Conservation (phyloP, 306 rosid species). For the Begonia masoniana region DNA sequence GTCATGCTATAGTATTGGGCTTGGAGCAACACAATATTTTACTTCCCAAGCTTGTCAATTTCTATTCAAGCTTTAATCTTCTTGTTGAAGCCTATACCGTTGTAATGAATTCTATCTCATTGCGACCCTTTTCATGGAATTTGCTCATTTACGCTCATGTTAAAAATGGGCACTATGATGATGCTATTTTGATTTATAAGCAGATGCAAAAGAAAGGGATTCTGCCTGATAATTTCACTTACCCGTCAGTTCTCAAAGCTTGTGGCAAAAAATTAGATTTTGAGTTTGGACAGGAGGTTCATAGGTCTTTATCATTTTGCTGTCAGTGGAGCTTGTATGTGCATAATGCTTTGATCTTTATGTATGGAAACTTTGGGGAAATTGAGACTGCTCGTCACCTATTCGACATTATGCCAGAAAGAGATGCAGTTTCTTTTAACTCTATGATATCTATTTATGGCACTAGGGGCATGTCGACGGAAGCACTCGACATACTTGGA, state of each 20-base stretch:
- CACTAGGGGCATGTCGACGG: constrained; percentile 53
- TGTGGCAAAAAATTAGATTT: constrained; percentile 57
- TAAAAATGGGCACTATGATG: constrained; percentile 6
- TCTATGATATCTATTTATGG: constrained; percentile 65
- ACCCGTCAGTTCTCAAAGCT: constrained; percentile 75
- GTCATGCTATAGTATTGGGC: constrained; percentile 38
- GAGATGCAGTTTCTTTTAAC: constrained; percentile 77
- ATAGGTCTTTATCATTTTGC: constrained; percentile 35
- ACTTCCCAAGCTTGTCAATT: constrained; percentile 52
- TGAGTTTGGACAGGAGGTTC: constrained; percentile 51
- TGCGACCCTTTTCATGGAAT: constrained; percentile 72
- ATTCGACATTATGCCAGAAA: constrained; percentile 55
- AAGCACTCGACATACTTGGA: constrained; percentile 47
- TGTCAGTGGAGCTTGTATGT: constrained; percentile 54
- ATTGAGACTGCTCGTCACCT: constrained; percentile 47
- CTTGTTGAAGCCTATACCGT: constrained; percentile 39
- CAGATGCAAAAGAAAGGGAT: constrained; percentile 23
- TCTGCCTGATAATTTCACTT: constrained; percentile 66
- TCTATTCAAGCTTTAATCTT: constrained; percentile 37
- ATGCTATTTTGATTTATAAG: constrained; percentile 8
- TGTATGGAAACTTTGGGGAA: constrained; percentile 77
- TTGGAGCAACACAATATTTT: constrained; percentile 35
- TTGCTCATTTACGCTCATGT: constrained; percentile 11
- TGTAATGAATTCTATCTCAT: constrained; percentile 27
- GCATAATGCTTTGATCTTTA: constrained; percentile 64